Conservation (phyloP, 208 protist species). For the Naegleria gruberi region DNA sequence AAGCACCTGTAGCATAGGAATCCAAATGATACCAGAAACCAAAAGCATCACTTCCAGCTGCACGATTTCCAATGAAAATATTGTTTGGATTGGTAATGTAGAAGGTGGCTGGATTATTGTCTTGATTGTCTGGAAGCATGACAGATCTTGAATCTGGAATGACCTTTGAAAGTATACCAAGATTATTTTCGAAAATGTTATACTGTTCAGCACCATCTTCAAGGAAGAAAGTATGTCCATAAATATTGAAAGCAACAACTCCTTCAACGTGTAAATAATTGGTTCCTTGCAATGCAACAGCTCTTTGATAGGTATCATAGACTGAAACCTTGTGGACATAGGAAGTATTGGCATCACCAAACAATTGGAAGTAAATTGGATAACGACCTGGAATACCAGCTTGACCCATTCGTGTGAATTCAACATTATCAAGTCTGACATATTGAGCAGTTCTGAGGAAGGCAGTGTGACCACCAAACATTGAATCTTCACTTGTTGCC, state of each 20-base stretch:
- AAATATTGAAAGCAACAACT: slow-evolving; percentile 37
- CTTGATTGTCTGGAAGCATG: slow-evolving; percentile 11
- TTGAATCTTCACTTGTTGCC: not conserved
- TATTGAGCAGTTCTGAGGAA: not conserved
- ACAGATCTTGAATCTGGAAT: not conserved
- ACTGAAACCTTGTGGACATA: slow-evolving; percentile 38
- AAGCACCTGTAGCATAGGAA: not conserved
- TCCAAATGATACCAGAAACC: slow-evolving; percentile 39
- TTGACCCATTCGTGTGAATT: not conserved
- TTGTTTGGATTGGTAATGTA: slow-evolving; percentile 43
- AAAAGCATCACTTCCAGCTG: slow-evolving; percentile 33
- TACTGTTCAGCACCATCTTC: slow-evolving; percentile 41
- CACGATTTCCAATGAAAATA: slow-evolving; percentile 30
- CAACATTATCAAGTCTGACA: not conserved
- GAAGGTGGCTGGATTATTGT: slow-evolving; percentile 35
- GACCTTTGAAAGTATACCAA: slow-evolving; percentile 25
- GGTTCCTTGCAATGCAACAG: slow-evolving; percentile 36
- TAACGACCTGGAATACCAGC: slow-evolving; percentile 27
- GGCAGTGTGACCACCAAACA: slow-evolving; percentile 32
- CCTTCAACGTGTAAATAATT: slow-evolving; percentile 27
- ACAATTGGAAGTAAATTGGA: slow-evolving; percentile 41
- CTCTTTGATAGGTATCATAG: slow-evolving; percentile 39
- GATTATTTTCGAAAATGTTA: slow-evolving; percentile 36
- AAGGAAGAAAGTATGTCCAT: slow-evolving; percentile 45
- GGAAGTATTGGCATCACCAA: not conserved